Evolutionary conservation across 2,329 filamentous ascomycete species (phyloP).

Genomic region (Mycosphaerella sp.): DNA sequence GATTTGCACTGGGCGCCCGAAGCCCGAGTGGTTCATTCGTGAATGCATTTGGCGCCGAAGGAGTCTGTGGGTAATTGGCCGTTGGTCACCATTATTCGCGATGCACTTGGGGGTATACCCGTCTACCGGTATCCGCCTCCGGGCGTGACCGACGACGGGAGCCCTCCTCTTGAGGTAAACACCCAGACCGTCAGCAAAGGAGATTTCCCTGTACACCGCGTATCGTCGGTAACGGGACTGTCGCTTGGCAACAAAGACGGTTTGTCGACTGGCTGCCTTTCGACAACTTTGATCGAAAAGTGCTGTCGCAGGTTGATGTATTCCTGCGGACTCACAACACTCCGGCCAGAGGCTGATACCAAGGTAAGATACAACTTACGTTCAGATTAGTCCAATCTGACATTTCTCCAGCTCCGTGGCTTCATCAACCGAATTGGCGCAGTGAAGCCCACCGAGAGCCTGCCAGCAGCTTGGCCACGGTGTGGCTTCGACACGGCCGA

Average conservation of each 20-base stretch:
- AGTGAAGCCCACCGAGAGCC: no score
- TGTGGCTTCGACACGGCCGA: no score
- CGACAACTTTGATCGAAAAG: slow-evolving; percentile 31
- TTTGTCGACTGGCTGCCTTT: slow-evolving; percentile 35
- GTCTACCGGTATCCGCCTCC: slow-evolving; percentile 1
- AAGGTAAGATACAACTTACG: no score
- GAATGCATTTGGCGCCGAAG: slow-evolving; percentile 2
- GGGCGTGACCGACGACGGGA: not conserved
- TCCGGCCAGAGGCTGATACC: not conserved
- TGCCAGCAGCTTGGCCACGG: no score
- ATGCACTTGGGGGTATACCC: slow-evolving; percentile 1
- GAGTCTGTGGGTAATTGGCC: slow-evolving; percentile 4
- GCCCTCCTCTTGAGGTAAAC: not conserved
- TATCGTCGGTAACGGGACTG: slow-evolving; percentile 35
- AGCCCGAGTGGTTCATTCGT: slow-evolving; percentile 2
- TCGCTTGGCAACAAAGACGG: slow-evolving; percentile 39
- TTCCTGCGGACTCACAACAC: slow-evolving; percentile 16
- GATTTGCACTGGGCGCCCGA: not conserved
- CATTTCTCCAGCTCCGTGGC: no score
- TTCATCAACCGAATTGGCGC: no score
- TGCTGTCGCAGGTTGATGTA: slow-evolving; percentile 16
- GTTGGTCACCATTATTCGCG: slow-evolving; percentile 1
- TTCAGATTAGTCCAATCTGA: no score
- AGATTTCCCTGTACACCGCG: slow-evolving; percentile 42
- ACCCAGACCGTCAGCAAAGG: slow-evolving; percentile 34